Evolutionary conservation across 345 rosid genomes (phyloP).

Genomic region (Brassica incana): DNA sequence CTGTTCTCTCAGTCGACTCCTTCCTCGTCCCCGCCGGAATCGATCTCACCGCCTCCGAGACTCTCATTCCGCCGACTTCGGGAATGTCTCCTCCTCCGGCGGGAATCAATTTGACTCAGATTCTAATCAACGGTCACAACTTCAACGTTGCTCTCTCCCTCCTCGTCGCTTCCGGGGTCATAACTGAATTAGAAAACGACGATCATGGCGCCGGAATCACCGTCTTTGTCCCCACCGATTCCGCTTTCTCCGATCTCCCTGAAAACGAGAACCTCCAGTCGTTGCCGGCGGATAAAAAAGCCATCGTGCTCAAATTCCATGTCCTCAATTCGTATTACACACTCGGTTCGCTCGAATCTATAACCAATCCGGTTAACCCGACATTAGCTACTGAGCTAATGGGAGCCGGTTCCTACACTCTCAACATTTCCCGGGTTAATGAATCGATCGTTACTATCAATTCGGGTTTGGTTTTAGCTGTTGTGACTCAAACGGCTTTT

Average conservation of each 20-base stretch:
- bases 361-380: slow-evolving; percentile 88
- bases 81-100: slow-evolving; percentile 32
- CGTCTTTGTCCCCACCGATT: slow-evolving; percentile 81
- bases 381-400: slow-evolving; percentile 80
- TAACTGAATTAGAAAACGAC: slow-evolving; percentile 65
- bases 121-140: slow-evolving; percentile 74
- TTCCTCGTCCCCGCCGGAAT: slow-evolving; percentile 66
- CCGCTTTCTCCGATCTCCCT: slow-evolving; percentile 76
- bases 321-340: slow-evolving; percentile 93
- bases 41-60: slow-evolving; percentile 72
- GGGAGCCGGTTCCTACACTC: slow-evolving; percentile 79
- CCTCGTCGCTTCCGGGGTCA: slow-evolving; percentile 80
- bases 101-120: slow-evolving; percentile 71
- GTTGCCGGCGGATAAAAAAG: slow-evolving; percentile 67
- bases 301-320: slow-evolving; percentile 70
- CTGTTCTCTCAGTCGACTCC: slow-evolving; percentile 63
- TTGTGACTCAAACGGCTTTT: slow-evolving; percentile 79
- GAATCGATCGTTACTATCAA: slow-evolving; percentile 72
- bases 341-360: slow-evolving; percentile 81
- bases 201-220: slow-evolving; percentile 93
- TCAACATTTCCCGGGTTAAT: slow-evolving; percentile 77
- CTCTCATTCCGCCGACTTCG: slow-evolving; percentile 48
- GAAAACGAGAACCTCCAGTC: slow-evolving; percentile 62
- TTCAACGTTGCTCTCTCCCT: slow-evolving; percentile 84
- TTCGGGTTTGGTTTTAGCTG: slow-evolving; percentile 74